Percentiles rank a stretch among this genome's conserved stretches.
phyloP scores from a whole-genome alignment of 805 yeast species.

The Schizosaccharomyces lindneri region DNA sequence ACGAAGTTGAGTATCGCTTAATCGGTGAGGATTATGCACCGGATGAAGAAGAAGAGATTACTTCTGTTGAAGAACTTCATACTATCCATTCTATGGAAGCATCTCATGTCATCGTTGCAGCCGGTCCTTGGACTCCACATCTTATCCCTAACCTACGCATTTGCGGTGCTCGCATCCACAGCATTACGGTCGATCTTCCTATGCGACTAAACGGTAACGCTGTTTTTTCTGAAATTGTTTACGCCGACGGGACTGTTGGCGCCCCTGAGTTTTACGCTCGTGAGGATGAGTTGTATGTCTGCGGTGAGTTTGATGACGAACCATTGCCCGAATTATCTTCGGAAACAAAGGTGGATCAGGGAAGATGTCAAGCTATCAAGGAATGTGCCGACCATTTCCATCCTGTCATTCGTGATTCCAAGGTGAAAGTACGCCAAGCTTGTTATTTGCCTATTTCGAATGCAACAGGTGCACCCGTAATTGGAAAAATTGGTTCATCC shows the following conservation, averaged over 20 bases:
- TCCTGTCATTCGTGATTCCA: conserved; percentile 44
- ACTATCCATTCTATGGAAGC: neutral
- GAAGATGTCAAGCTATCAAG: conserved; percentile 71
- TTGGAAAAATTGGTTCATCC: conserved; percentile 72
- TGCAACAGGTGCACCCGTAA: conserved; percentile 74
- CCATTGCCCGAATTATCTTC: conserved; percentile 86
- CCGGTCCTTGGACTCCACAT: conserved; percentile 94
- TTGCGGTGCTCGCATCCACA: conserved; percentile 81
- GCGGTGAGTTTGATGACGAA: conserved; percentile 92
- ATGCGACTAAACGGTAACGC: conserved; percentile 77
- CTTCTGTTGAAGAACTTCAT: neutral
- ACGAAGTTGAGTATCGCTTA: neutral
- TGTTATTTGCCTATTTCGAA: conserved; percentile 88
- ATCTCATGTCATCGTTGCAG: conserved; percentile 28
- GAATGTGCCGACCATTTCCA: conserved; percentile 56
- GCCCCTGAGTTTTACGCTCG: conserved; percentile 91
- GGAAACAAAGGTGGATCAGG: conserved; percentile 68
- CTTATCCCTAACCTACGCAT: conserved; percentile 83
- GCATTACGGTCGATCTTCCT: conserved; percentile 70
- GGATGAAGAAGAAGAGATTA: conserved; percentile 44
- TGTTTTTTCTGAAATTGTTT: conserved; percentile 67
- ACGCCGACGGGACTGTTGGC: conserved; percentile 42
- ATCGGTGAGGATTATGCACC: conserved; percentile 15
- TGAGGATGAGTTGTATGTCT: conserved; percentile 82
- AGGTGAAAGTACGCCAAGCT: conserved; percentile 64